These are phyloP conservation scores for Albugo candida DNA, from an alignment of 352 stramenopile species.

Conservation along the genomic window DNA sequence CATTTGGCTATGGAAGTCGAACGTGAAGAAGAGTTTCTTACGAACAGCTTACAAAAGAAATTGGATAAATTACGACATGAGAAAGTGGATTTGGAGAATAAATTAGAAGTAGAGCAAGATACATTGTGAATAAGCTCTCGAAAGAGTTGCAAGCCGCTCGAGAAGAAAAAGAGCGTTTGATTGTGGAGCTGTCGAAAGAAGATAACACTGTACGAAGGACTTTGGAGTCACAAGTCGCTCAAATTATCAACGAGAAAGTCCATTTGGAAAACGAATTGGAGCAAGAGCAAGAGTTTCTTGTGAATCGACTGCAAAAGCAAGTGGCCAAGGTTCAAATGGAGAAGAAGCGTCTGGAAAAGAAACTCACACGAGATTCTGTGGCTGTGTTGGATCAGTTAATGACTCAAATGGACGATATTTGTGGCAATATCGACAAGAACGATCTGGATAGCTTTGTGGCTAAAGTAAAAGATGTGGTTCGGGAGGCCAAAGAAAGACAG, in stretches of 20 bases:
- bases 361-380: constrained; percentile 52
- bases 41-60: constrained; percentile 80
- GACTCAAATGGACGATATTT: constrained; percentile 37
- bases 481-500: constrained; percentile 12
- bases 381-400: constrained; percentile 44
- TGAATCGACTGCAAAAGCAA: constrained; percentile 74
- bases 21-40: constrained; percentile 79
- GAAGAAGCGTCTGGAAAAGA: constrained; percentile 50
- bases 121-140: constrained; percentile 82
- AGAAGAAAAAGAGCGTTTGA: constrained; percentile 41
- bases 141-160: constrained; percentile 63
- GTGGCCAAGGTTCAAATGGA: constrained; percentile 41
- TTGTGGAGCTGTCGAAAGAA: constrained; percentile 45
- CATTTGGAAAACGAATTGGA: constrained; percentile 73
- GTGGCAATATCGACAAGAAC: constrained; percentile 21
- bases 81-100: constrained; percentile 84
- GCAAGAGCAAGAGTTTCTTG: constrained; percentile 75
- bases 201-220: constrained; percentile 37
- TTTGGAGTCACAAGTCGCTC: constrained; percentile 56
- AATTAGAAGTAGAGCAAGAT: constrained; percentile 84
- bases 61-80: constrained; percentile 72
- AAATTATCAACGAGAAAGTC: constrained; percentile 72
- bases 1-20: constrained; percentile 76
- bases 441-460: constrained; percentile 42
- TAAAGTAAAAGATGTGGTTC: constrained; percentile 21